These are phyloP conservation scores for Solanum tacnaense DNA, from an alignment of 257 asterid species.

Conservation along the genomic window DNA sequence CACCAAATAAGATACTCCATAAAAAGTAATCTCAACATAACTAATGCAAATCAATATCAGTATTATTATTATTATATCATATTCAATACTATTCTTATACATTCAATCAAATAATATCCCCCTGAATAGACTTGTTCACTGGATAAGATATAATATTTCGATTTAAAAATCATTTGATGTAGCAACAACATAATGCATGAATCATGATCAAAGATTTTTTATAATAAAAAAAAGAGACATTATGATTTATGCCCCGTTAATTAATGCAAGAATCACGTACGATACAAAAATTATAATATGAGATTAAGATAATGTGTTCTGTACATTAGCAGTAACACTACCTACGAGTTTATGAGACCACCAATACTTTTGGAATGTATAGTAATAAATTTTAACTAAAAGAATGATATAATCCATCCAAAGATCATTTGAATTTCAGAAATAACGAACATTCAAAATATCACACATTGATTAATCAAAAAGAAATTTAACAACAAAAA, in stretches of 20 bases:
- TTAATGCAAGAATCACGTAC: background rate
- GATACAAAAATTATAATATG: background rate
- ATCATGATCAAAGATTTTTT: background rate
- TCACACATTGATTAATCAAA: background rate
- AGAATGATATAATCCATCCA: background rate
- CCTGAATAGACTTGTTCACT: background rate
- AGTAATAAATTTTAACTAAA: background rate
- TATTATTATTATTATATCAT: background rate
- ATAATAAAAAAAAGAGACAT: background rate
- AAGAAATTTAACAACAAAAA: too few species aligned
- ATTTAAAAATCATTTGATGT: background rate
- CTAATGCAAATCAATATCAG: background rate
- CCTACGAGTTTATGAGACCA: background rate
- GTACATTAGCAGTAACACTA: background rate
- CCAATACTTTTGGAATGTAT: background rate
- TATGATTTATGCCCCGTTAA: background rate
- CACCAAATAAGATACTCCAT: background rate
- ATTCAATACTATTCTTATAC: too few species aligned
- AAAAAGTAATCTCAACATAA: too few species aligned
- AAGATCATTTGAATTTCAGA: background rate
- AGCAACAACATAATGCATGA: background rate
- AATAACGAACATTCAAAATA: too few species aligned
- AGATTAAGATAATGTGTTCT: background rate
- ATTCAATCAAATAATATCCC: background rate
- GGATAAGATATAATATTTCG: too few species aligned